phyloP scores from a whole-genome alignment of 805 yeast genomes.

The Candida insectorum region DNA sequence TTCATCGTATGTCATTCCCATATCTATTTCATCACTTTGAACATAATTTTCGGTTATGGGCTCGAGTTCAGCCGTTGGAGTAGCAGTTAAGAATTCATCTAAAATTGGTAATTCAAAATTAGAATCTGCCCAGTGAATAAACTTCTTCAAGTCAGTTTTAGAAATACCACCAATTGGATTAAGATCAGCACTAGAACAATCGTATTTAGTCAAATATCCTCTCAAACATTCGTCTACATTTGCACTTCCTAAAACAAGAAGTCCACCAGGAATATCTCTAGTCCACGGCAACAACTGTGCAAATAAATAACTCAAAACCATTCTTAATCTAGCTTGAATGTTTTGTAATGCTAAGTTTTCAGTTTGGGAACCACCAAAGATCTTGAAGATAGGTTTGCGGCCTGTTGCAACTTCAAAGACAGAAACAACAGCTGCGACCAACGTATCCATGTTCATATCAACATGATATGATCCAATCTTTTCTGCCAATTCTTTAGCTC shows the following conservation, averaged over 20 bases:
- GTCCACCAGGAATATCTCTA: slow-evolving; percentile 70
- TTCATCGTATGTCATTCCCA: slow-evolving; percentile 98
- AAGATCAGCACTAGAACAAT: slow-evolving; percentile 94
- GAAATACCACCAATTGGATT: slow-evolving; percentile 99
- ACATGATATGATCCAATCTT: slow-evolving; percentile 86
- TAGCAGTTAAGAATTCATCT: slow-evolving; percentile 76
- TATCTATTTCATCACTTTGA: slow-evolving; percentile 94
- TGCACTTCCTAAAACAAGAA: slow-evolving; percentile 91
- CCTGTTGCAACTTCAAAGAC: slow-evolving; percentile 90
- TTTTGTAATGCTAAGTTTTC: slow-evolving; percentile 95
- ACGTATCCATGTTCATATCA: slow-evolving; percentile 85
- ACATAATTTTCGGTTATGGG: slow-evolving; percentile 91
- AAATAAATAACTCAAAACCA: slow-evolving; percentile 91
- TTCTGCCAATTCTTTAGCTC: slow-evolving; percentile 75
- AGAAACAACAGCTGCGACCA: slow-evolving; percentile 69
- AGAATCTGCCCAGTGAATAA: slow-evolving; percentile 73
- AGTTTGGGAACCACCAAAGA: slow-evolving; percentile 88
- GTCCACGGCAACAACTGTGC: slow-evolving; percentile 97
- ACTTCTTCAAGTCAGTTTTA: slow-evolving; percentile 83
- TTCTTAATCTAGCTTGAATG: slow-evolving; percentile 92
- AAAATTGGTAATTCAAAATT: slow-evolving; percentile 76
- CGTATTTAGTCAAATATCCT: slow-evolving; percentile 95
- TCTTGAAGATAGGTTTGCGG: slow-evolving; percentile 79
- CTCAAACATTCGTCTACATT: slow-evolving; percentile 96
- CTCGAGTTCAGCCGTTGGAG: slow-evolving; percentile 97